Evolutionary conservation across 768 basidiomycete genomes (phyloP).

Genomic region (Lentinula sp.): DNA sequence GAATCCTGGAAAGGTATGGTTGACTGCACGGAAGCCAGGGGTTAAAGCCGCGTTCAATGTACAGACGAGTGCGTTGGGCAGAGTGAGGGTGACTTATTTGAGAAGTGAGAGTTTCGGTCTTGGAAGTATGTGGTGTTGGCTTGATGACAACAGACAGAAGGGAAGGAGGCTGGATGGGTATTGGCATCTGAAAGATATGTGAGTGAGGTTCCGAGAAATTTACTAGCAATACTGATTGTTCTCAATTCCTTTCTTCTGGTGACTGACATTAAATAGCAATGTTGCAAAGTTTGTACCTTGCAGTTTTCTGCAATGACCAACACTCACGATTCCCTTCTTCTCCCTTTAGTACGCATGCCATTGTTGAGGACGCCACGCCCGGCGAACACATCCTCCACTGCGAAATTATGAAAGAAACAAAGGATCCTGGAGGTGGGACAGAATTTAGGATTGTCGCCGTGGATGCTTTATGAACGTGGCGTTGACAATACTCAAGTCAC

Average conservation of each 20-base stretch:
- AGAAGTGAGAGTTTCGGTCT: background rate
- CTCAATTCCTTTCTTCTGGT: background rate
- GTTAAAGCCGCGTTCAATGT: background rate
- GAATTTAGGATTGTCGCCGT: slow-evolving; percentile 3
- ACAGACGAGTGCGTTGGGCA: background rate
- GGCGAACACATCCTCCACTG: slow-evolving; percentile 1
- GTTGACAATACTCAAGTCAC: too few relatives aligned
- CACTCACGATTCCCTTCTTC: background rate
- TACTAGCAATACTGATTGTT: too few relatives aligned
- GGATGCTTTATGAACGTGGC: background rate
- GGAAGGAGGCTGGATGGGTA: background rate
- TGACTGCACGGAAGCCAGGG: background rate
- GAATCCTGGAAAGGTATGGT: slow-evolving; percentile 1
- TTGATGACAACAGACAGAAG: background rate
- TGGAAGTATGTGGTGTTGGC: background rate
- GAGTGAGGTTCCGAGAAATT: background rate
- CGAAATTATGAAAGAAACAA: background rate
- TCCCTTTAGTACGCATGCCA: background rate
- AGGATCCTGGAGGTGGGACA: slow-evolving; percentile 1
- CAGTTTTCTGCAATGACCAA: background rate
- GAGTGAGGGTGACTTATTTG: background rate
- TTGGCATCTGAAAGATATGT: background rate
- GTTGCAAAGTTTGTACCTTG: background rate
- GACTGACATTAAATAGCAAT: background rate
- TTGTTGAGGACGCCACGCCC: background rate